Percentiles rank a stretch among this genome's conserved stretches.
Evolutionary conservation across 1,139 yeast species (phyloP).

Genomic region (Yueomyces sp.): DNA sequence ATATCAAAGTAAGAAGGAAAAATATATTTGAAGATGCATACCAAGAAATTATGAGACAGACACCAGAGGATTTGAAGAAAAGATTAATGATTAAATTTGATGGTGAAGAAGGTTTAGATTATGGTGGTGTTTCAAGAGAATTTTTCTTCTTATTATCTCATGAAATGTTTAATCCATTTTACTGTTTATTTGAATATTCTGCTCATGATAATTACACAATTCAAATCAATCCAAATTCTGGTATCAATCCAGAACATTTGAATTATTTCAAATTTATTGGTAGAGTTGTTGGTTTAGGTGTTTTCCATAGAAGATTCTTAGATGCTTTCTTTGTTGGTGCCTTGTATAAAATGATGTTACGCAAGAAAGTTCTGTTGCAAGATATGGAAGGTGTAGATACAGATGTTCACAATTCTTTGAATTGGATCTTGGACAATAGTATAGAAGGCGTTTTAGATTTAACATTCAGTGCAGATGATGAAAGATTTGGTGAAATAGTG

Average conservation of each 20-base stretch:
- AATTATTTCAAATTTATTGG: slow-evolving; percentile 97
- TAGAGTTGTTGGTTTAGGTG: slow-evolving; percentile 94
- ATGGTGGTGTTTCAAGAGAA: slow-evolving; percentile 98
- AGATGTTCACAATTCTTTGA: slow-evolving; percentile 84
- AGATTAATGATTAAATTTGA: slow-evolving; percentile 96
- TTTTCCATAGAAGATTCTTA: slow-evolving; percentile 92
- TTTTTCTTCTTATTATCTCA: slow-evolving; percentile 91
- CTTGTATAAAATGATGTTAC: slow-evolving; percentile 92
- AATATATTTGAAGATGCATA: slow-evolving; percentile 95
- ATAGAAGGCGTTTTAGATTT: slow-evolving; percentile 76
- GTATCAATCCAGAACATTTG: slow-evolving; percentile 93
- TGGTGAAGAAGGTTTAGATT: slow-evolving; percentile 98
- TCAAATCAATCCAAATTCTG: slow-evolving; percentile 97
- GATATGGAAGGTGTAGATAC: slow-evolving; percentile 99
- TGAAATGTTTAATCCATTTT: slow-evolving; percentile 97
- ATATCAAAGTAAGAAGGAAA: slow-evolving; percentile 92
- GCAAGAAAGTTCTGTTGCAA: slow-evolving; percentile 84
- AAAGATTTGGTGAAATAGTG: slow-evolving; percentile 86
- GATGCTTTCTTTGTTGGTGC: slow-evolving; percentile 99
- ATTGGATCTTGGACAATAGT: slow-evolving; percentile 93
- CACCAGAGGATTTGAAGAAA: slow-evolving; percentile 95
- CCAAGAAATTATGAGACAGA: slow-evolving; percentile 97
- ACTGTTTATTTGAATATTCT: slow-evolving; percentile 91
- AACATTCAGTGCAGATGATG: slow-evolving; percentile 92
- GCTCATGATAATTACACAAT: slow-evolving; percentile 96